Evolutionary conservation across 352 stramenopile species (phyloP), one percentile per base, ranked within the genome.

Genomic region (Plasmopara viticola): DNA sequence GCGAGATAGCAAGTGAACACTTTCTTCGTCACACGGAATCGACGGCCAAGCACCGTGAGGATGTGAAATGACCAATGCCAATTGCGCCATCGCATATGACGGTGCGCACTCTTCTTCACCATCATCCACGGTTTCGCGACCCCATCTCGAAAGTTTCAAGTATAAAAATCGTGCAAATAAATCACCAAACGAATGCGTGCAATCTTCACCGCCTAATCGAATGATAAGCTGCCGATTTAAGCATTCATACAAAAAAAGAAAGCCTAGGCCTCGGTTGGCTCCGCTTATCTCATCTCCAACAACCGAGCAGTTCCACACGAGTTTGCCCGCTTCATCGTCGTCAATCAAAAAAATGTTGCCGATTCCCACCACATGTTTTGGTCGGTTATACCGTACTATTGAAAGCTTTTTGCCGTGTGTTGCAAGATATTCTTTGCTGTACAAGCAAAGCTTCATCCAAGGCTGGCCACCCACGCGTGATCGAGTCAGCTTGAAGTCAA

Each of bases 211-310:
- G 33, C 77, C 78, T 20, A 94, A 64, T 0, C 68, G 70, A 29
- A 94, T 53, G 5, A 78, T 51, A 37, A 93, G 60, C 44, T 91
- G 76, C 10, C 71, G 60, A 51, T 87, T 84, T 1, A 94, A 43
- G 45, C 80, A 92, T 46, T 94, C 80, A 47, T 93, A 94, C 42
- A 94, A 59, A 42, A 93, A 91, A 18, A 93, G 33, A 41, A 86
- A 93, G 0, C 82, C 84, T 15, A 91, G 34, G 0, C 83, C 78
- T 31, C 84, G 80, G 38, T 92, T 94, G 28, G 74, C 69, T 31
- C 84, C 84, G 44, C 82, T 92, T 30, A 90, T 72, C 58, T 94
- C 84, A 43, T 94, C 84, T 5, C 80, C 78, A 25, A 94, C 72
- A 31, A 91, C 66, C 0, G 74, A 74, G 29, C 80, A 89, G 38